Evolutionary conservation across 164 flowering plant species (phyloP), one percentile per base, ranked within the genome.

Genomic region (Nymphaea thermarum): DNA sequence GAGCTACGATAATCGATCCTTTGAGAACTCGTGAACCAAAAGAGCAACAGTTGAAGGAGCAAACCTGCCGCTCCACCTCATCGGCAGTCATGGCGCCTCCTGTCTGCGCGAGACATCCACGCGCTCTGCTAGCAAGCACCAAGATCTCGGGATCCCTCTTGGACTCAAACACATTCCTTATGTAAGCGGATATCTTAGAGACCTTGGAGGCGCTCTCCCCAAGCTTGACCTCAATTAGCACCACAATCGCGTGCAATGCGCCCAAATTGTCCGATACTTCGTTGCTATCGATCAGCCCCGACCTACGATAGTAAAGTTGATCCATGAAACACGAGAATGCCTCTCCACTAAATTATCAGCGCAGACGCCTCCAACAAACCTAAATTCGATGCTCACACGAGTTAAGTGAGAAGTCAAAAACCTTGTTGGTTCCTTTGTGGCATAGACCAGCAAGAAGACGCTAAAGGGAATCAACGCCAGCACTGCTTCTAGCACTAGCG

Each of bases 1-100:
- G 55, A 47, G 7, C 3, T 12, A 12, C 12, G 12, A 6, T 6
- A 2, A 6, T 47, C 55, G 55, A 47, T 47, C 55, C 12, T 25
- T 25, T 25, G 36, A 25, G 36, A 25, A 25, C 36, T 47, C 55
- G 11, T 5, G 11, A 47, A 6, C 55, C 55, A 47, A 12, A 7
- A 47, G 7, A 47, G 7, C 55, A 47, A 7, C 55, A 47, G 12
- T 47, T 5, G 12, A 47, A 7, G 55, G 12, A 43, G 73, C 78
- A 64, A 45, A 95, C 99, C 88, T 92, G 96, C 64, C 79, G 78
- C 74, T 95, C 99, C 78, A 91, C 94, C 79, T 95, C 98, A 74
- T 90, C 98, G 1, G 99, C 96, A 67, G 96, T 87, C 99, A 92
- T 85, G 55, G 99, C 96, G 67, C 99, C 99, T 72, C 98, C 99